Base-by-base conservation (phyloP, 768 basidiomycete genomes). In the Pholiota microspora region DNA sequence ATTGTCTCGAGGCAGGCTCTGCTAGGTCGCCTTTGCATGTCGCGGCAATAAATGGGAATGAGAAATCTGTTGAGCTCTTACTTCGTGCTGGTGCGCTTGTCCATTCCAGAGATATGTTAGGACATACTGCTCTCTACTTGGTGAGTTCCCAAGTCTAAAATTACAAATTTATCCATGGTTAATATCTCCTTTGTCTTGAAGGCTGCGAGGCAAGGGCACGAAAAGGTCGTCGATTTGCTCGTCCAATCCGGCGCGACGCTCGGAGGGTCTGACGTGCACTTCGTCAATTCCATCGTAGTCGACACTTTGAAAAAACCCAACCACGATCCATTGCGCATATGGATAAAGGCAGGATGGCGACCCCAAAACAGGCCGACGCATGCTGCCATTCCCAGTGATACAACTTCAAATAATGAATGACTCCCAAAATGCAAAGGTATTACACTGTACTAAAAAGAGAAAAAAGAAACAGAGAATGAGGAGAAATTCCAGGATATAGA, bases 61-160 rank as follows among this genome's bases (percentile, higher is more conserved):
- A 61, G 7, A 70, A 68, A 21, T 72, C 73, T 42, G 76, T 76
- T 7, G 65, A 71, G 32, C 63, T 80, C 28, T 71, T 94, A 32
- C 76, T 94, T 16, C 75, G 81, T 56, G 82, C 83, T 0, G 92
- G 92, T 4, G 90, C 92, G 0, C 73, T 92, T 12, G 92, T 94
- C 18, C 92, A 95, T 67, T 73, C 89, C 7, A 78, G 93, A 52
- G 93, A 95, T 66, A 65, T 70, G 0, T 75, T 94, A 42, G 93
- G 90, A 2, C 92, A 94, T 62, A 93, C 92, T 12, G 80, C 90
- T 2, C 73, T 94, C 13, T 94, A 93, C 69, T 89, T 92, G 69
- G 89, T 89, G 58, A 62, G 83, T 68, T 48, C 50, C 4, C 23
- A 4, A 24, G 15, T 44, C 15, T 32, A n/a, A 16, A 34, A 15